These are phyloP conservation scores for Zasmidium angulare DNA, from an alignment of 2,329 filamentous ascomycete genomes.

Conservation along the genomic window DNA sequence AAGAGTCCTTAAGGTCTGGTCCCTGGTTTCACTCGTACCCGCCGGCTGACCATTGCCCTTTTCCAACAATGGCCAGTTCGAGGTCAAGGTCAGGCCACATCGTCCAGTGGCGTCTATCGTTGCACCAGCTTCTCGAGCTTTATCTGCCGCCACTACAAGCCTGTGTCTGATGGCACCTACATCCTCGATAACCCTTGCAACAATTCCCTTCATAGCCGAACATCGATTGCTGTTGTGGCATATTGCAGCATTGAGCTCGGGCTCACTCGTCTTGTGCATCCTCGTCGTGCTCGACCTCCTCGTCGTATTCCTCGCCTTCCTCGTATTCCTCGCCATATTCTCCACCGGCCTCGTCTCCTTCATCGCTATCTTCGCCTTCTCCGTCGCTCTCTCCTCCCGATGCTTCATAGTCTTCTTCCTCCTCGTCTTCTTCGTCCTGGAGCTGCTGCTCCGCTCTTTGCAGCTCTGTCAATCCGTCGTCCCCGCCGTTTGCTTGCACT, in stretches of 20 bases:
- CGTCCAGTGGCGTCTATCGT: no score
- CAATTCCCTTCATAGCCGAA: no score
- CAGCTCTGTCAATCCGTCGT: conserved; percentile 29
- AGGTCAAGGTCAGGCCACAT: no score
- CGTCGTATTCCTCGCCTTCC: conserved; percentile 26
- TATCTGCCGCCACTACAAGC: no score
- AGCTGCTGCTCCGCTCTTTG: conserved; percentile 33
- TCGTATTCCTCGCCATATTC: conserved; percentile 27
- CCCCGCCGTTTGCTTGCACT: conserved; percentile 12
- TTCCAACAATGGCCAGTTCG: no score
- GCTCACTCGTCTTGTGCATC: neutral
- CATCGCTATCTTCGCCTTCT: conserved; percentile 32
- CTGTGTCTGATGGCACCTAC: no score
- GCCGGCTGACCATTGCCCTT: no score
- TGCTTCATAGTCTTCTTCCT: conserved; percentile 36
- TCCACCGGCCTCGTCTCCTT: conserved; percentile 23
- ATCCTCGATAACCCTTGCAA: no score
- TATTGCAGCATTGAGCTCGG: neutral
- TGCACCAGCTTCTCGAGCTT: no score
- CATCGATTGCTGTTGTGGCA: no score
- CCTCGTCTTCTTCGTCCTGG: conserved; percentile 36
- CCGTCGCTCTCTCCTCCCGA: conserved; percentile 36
- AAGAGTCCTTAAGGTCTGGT: no score
- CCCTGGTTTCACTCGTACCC: no score
- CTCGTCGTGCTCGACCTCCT: conserved; percentile 17